Evolutionary conservation across 1,139 yeast species (phyloP).

Genomic region (Scheffersomyces illinoinensis): DNA sequence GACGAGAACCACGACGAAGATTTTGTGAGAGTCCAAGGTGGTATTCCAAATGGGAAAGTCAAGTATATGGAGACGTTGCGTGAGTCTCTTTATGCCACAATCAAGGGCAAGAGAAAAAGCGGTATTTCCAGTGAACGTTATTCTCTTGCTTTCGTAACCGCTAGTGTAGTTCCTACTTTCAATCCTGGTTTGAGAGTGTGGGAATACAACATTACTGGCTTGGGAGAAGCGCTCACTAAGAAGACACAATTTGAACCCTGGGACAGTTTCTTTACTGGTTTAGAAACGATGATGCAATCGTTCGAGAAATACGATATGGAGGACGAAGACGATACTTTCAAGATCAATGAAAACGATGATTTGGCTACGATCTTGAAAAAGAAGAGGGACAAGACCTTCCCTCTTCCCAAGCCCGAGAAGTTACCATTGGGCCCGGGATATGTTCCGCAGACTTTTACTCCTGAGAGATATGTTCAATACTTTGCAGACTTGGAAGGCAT

Average conservation of each 20-base stretch:
- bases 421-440: constrained; percentile 74
- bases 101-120: constrained; percentile 44
- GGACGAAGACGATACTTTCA: constrained; percentile 22
- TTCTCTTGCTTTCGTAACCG: constrained; percentile 66
- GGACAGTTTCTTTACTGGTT: constrained; percentile 53
- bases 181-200: constrained; percentile 81
- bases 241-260: constrained; percentile 41
- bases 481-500: constrained; percentile 60
- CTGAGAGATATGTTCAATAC: constrained; percentile 70
- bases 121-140: constrained; percentile 59
- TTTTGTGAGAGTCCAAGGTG: constrained; percentile 44
- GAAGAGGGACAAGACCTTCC: constrained; percentile 62
- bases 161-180: constrained; percentile 83
- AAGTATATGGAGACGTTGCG: constrained; percentile 59
- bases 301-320: constrained; percentile 12
- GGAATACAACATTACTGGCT: constrained; percentile 73
- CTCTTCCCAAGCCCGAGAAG: constrained; percentile 59
- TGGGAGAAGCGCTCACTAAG: constrained; percentile 11
- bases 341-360: constrained; percentile 20
- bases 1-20: constrained; percentile 13
- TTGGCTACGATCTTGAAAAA: constrained; percentile 13
- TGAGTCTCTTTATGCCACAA: constrained; percentile 48
- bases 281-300: constrained; percentile 33
- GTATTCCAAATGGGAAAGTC: constrained; percentile 67
- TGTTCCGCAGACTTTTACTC: constrained; percentile 67